Percentiles rank a stretch among this genome's conserved stretches.
Evolutionary conservation across 2,329 filamentous ascomycete species (phyloP).

Genomic region (Fusarium citri): DNA sequence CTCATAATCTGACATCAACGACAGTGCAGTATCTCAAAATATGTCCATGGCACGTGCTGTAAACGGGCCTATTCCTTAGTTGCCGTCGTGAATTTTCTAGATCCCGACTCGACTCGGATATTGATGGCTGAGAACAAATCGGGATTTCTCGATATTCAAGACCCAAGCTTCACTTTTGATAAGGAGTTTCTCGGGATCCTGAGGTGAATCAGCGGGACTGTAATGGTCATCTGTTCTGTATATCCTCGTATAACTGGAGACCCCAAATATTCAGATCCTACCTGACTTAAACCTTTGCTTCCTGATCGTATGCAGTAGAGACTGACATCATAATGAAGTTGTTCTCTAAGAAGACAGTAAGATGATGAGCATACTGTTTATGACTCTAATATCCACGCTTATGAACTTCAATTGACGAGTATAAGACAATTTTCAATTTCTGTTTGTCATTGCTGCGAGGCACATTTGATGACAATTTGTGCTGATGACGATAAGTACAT

Average conservation of each 20-base stretch:
- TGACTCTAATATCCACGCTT: background rate
- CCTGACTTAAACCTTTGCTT: conserved; percentile 15
- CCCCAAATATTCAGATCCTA: background rate
- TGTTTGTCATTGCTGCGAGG: background rate
- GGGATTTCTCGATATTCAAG: conserved; percentile 23
- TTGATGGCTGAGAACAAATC: background rate
- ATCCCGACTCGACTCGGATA: conserved; percentile 11
- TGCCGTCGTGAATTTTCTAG: background rate
- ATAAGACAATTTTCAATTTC: background rate
- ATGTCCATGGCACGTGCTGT: conserved; percentile 11
- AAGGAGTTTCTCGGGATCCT: conserved; percentile 2
- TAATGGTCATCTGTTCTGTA: conserved; percentile 12
- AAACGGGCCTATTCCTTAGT: conserved; percentile 24
- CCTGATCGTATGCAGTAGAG: conserved; percentile 1
- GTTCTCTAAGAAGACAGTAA: background rate
- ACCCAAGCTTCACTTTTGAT: background rate
- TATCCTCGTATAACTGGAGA: background rate
- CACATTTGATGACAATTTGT: background rate
- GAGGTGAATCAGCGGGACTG: background rate
- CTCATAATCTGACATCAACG: conserved; percentile 10
- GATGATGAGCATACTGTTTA: background rate
- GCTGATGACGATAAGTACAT: background rate
- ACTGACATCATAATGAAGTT: background rate
- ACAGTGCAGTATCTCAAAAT: background rate
- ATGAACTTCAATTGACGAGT: background rate